Evolutionary conservation across 1,284 basidiomycete genomes (phyloP), one percentile per base, ranked within the genome.

Genomic region (Trichosporon coremiiforme): DNA sequence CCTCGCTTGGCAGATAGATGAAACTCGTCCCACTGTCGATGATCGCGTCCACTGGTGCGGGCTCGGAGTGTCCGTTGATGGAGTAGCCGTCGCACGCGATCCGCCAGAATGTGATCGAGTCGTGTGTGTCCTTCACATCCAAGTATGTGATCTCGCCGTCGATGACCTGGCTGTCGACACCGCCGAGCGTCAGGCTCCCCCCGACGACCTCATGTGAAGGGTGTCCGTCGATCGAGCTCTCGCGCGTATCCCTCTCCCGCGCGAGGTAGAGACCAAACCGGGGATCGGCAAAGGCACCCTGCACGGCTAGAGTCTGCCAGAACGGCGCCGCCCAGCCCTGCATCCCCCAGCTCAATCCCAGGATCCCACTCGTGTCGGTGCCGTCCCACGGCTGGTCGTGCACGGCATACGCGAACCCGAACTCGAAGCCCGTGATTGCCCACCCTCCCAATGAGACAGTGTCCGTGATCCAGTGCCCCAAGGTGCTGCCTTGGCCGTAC

Each of bases 131-230:
- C 20, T 31, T 65, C 0, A 89, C 87, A 68, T 91, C 85, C 73
- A 87, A 86, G 76, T 88, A 94, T 73, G 92, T 89, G 69, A 95
- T 90, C 47, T 88, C 84, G 12, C 92, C 92, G 0, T 88, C 89
- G 81, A 88, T 94, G 4, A 92, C 81, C 4, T 87, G 87, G 0
- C 84, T 76, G 78, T 94, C 90, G 33, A 69, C 57, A n/a, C 70
- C 72, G 25, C 67, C 36, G 41, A 95, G 88, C 1, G 88, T 90
- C 74, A 94, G 89, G 0, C 87, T 87, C 12, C 93, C 93, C 69
- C 93, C 93, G 22, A 71, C 31, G 4, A 4, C 57, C 17, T 60
- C 57, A 25, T 60, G 57, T 0, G 17, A 17, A 1, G 57, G 57
- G 2, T 10, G 29, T 12, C 57, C 57, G 57, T 33, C 29, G 12